Percentiles rank a stretch among this genome's conserved stretches.
phyloP scores from a whole-genome alignment of 768 basidiomycete species.

The Termitomyces sp. region DNA sequence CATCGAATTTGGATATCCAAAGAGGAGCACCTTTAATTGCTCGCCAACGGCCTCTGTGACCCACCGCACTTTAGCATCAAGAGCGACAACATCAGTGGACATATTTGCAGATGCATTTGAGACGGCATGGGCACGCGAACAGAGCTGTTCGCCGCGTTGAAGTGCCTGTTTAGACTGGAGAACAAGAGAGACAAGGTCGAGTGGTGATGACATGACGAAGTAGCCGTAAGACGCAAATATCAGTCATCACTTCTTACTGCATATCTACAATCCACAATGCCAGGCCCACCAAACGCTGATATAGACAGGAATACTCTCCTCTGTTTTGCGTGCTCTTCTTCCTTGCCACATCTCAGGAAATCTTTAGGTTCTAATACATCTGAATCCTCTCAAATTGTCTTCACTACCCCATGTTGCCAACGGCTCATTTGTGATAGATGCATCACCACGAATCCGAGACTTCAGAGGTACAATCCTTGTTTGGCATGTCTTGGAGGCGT shows the following conservation, averaged over 20 bases:
- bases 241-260: not conserved
- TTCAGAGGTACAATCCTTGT: constrained; percentile 68
- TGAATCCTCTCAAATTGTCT: constrained; percentile 15
- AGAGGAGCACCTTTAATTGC: constrained; percentile 58
- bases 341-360: constrained; percentile 35
- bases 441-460: constrained; percentile 51
- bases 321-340: constrained; percentile 60
- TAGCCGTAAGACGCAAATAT: not conserved
- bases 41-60: constrained; percentile 67
- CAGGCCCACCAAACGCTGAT: constrained; percentile 1
- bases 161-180: constrained; percentile 80
- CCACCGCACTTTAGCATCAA: constrained; percentile 81
- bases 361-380: not conserved
- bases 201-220: constrained; percentile 16
- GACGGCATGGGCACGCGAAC: constrained; percentile 56
- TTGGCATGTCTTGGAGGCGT: constrained; percentile 61
- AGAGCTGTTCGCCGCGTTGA: constrained; percentile 71
- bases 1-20: not conserved
- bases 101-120: constrained; percentile 63
- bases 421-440: constrained; percentile 63
- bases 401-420: constrained; percentile 58
- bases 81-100: constrained; percentile 65
- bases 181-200: constrained; percentile 64
- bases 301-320: constrained; percentile 27
- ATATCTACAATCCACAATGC: not conserved